Conservation (phyloP, 306 rosid genomes). For the Cucumis hystrix region DNA sequence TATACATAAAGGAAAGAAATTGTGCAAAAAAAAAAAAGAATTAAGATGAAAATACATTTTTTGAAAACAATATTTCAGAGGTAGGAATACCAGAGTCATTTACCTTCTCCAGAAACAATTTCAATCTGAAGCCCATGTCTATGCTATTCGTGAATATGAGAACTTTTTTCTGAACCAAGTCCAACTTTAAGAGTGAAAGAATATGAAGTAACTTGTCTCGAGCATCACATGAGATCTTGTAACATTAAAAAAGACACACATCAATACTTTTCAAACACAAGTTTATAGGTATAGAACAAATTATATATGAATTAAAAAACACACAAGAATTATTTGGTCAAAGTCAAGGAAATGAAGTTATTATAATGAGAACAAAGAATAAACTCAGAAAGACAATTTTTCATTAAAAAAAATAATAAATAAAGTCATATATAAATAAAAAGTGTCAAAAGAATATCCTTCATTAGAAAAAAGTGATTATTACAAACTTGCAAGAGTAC, state of each 20-base stretch:
- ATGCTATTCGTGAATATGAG: constrained; percentile 72
- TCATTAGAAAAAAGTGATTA: background rate
- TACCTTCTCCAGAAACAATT: constrained; percentile 87
- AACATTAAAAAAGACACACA: background rate
- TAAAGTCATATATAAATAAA: background rate
- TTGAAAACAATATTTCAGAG: background rate
- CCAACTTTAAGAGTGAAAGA: constrained; percentile 82
- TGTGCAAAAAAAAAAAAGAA: background rate
- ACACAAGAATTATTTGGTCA: background rate
- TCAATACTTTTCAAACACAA: background rate
- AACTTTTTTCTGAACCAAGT: constrained; percentile 80
- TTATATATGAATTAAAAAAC: background rate
- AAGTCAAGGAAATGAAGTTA: background rate
- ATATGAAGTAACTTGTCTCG: constrained; percentile 66
- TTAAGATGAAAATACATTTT: background rate
- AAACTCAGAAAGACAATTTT: background rate
- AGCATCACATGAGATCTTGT: constrained; percentile 55
- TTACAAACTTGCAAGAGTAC: background rate
- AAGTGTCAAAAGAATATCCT: background rate
- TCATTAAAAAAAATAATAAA: no score
- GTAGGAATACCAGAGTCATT: background rate
- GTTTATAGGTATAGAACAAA: background rate
- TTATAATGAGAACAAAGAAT: background rate
- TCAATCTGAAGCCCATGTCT: constrained; percentile 74
- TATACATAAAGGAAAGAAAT: background rate